Base-by-base conservation (phyloP, 352 stramenopile species). In the Pythium phragmitis region DNA sequence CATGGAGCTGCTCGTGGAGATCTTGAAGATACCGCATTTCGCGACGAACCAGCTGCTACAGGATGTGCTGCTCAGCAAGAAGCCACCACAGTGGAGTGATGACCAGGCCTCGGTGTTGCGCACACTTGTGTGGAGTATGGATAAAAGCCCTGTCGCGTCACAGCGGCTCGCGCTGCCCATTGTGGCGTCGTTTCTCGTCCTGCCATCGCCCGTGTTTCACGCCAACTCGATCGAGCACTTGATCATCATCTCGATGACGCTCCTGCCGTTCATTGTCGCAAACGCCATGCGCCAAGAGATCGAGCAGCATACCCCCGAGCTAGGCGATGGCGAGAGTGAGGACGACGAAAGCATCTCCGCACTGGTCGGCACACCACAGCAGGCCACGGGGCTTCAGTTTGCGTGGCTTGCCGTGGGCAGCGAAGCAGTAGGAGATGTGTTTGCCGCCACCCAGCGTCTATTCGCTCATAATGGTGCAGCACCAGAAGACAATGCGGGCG, bases 11-110 rank as follows among this genome's bases (percentile, higher is more conserved):
- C 52, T 91, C 0, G 54, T 77, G 8, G 73, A 77, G 43, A 57
- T 89, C 14, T 51, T 86, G 21, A 53, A 57, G 47, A 82, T 80
- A 30, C 73, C 77, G 3, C 61, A 78, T n/a, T 83, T 91, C 28
- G 62, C 73, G 1, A 79, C 66, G 7, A 77, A 76, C 37, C 14
- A 54, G 16, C 26, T 88, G 4, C 52, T 79, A 0, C 78, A 78
- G 19, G 76, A 88, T 28, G 52, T 89, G 19, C 56, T 89, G 19
- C 42, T 72, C 7, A 72, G 49, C 57, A 89, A 81, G 37, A 75
- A 75, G n/a, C 82, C 82, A 3, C 33, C 45, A 17, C 76, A 86
- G 50, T 88, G 82, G 82, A 63, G 50, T 19, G 43, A 48, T 49
- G 23, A 57, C 19, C 79, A 69, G 26, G 81, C 74, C 37, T 89